Evolutionary conservation across 306 rosid species (phyloP).

Genomic region (Cicer judaicum): DNA sequence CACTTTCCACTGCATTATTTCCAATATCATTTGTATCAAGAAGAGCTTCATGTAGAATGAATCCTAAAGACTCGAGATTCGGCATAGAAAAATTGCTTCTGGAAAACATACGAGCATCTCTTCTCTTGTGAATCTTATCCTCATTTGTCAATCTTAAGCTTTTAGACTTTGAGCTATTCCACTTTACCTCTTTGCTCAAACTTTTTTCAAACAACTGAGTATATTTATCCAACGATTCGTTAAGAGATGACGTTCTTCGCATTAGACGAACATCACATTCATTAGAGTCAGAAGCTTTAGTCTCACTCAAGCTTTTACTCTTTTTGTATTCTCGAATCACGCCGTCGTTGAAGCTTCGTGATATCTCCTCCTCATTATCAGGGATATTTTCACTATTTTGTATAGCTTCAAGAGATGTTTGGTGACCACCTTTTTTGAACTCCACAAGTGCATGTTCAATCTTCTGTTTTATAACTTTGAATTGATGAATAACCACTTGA

Average conservation of each 20-base stretch:
- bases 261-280: conserved; percentile 44
- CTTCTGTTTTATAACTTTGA: conserved; percentile 76
- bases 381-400: conserved; percentile 31
- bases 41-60: conserved; percentile 64
- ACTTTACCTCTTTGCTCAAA: conserved; percentile 55
- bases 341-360: conserved; percentile 45
- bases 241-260: conserved; percentile 65
- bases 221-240: conserved; percentile 72
- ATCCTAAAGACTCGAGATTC: conserved; percentile 65
- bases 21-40: conserved; percentile 49
- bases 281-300: conserved; percentile 45
- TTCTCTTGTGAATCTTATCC: conserved; percentile 51
- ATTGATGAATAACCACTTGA: conserved; percentile 72
- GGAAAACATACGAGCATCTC: conserved; percentile 48
- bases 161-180: conserved; percentile 58
- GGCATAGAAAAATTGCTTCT: conserved; percentile 85
- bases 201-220: conserved; percentile 65
- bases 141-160: conserved; percentile 70
- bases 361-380: conserved; percentile 47
- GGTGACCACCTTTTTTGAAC: conserved; percentile 54
- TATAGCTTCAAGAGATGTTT: conserved; percentile 41
- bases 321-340: conserved; percentile 34
- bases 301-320: conserved; percentile 41
- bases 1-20: conserved; percentile 49
- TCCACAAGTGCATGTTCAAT: conserved; percentile 72